A percentile compares a stretch with the other conserved stretches of the same genome.
Evolutionary conservation across 2,329 filamentous ascomycete genomes (phyloP).

Genomic region (Ceratocystis diversiconidia): DNA sequence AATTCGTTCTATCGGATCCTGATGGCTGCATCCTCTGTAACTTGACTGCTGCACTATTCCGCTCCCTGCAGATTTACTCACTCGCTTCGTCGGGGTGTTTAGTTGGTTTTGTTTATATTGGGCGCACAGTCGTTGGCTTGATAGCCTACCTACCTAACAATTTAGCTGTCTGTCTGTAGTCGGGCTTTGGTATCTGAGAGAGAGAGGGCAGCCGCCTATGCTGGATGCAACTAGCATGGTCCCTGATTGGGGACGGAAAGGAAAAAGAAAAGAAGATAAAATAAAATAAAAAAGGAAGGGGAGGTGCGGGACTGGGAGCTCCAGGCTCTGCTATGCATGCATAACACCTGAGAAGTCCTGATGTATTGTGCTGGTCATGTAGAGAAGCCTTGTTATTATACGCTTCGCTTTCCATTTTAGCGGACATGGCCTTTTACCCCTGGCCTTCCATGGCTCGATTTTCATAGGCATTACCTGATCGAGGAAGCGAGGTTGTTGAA

Average conservation of each 20-base stretch:
- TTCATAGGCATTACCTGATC: background rate
- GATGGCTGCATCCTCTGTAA: slow-evolving; percentile 2
- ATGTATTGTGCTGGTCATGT: background rate
- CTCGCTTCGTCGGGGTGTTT: slow-evolving; percentile 3
- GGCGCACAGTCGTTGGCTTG: slow-evolving; percentile 2
- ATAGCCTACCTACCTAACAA: background rate
- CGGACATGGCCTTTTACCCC: background rate
- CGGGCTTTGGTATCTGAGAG: background rate
- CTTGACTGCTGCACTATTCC: slow-evolving; percentile 3
- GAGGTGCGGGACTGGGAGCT: no score
- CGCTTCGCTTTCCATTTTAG: background rate
- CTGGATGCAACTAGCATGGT: background rate
- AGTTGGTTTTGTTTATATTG: background rate
- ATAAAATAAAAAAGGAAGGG: no score
- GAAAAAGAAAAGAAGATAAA: background rate
- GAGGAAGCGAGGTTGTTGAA: background rate
- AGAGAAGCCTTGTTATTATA: background rate
- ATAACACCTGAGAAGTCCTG: no score
- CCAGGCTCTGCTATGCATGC: no score
- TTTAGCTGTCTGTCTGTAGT: background rate
- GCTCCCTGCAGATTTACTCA: slow-evolving; percentile 1
- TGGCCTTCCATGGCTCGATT: background rate
- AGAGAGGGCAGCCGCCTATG: background rate
- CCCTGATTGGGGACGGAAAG: background rate
- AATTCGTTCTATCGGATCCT: background rate